Conservation (phyloP, 2,329 filamentous ascomycete genomes). For the Sporothrix curviconia region DNA sequence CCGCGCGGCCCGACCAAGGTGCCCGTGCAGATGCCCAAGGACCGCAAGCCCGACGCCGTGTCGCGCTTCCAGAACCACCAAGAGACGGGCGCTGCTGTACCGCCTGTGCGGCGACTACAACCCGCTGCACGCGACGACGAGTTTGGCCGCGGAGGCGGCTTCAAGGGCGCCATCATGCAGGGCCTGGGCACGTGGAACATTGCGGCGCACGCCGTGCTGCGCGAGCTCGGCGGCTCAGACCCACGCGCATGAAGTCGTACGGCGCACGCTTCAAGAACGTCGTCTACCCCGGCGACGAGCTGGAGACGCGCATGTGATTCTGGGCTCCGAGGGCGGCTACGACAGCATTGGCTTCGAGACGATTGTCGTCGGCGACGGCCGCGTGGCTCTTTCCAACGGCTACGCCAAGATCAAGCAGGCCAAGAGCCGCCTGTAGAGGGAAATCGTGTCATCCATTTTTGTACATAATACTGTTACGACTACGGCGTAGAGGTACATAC, state of each 20-base stretch:
- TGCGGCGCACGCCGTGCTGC: slow-evolving; percentile 36
- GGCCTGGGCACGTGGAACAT: slow-evolving; percentile 43
- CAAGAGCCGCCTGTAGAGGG: slow-evolving; percentile 13
- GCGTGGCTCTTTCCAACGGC: slow-evolving; percentile 31
- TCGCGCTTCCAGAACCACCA: slow-evolving; percentile 32
- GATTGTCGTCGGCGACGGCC: slow-evolving; percentile 31
- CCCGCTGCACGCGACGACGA: slow-evolving; percentile 40
- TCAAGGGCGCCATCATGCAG: slow-evolving; percentile 40
- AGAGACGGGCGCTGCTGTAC: slow-evolving; percentile 36
- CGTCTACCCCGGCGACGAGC: slow-evolving; percentile 40
- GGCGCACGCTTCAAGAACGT: slow-evolving; percentile 40
- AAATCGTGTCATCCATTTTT: too few relatives aligned
- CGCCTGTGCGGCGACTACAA: slow-evolving; percentile 44
- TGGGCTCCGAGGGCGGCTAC: slow-evolving; percentile 26
- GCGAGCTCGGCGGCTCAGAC: slow-evolving; percentile 34
- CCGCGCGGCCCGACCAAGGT: slow-evolving; percentile 33
- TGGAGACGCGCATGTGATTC: slow-evolving; percentile 38
- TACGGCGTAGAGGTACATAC: neutral
- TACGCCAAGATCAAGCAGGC: slow-evolving; percentile 18
- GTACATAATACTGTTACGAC: slow-evolving; percentile 6
- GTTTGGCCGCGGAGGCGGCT: slow-evolving; percentile 36
- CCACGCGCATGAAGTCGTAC: slow-evolving; percentile 36
- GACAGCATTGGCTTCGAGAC: slow-evolving; percentile 36
- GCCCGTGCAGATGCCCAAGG: slow-evolving; percentile 25
- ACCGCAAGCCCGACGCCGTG: slow-evolving; percentile 32